Conservation (phyloP, 805 yeast genomes). For the Metschnikowia baotianmanensis region DNA sequence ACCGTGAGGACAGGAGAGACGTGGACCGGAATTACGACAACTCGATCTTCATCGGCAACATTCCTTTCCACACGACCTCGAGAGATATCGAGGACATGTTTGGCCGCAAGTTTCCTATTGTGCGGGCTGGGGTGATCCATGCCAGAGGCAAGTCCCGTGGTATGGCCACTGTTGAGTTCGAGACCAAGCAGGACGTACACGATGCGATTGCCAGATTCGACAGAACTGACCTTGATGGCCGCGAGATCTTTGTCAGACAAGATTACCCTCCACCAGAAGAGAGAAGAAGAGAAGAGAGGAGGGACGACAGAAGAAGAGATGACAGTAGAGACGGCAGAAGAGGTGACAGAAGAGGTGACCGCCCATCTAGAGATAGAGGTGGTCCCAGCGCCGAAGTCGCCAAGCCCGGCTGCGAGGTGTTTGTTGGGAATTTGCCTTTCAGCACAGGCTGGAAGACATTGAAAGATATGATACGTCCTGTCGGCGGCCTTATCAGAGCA, state of each 20-base stretch:
- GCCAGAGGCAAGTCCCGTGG: constrained; percentile 81
- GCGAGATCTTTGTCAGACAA: constrained; percentile 85
- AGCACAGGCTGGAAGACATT: constrained; percentile 80
- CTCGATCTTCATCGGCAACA: constrained; percentile 70
- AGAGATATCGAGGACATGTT: constrained; percentile 59
- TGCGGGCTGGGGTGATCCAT: constrained; percentile 80
- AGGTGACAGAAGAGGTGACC: constrained; percentile 19
- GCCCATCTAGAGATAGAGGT: constrained; percentile 13
- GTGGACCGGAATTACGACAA: constrained; percentile 52
- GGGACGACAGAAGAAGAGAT: constrained; percentile 13
- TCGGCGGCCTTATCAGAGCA: constrained; percentile 79
- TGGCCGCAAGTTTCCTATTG: constrained; percentile 47
- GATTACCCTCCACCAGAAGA: constrained; percentile 78
- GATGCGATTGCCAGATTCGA: constrained; percentile 70
- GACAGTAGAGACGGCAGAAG: constrained; percentile 16
- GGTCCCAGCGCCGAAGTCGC: constrained; percentile 18
- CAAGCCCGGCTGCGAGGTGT: constrained; percentile 55
- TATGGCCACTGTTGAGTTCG: constrained; percentile 88
- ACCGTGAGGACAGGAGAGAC: constrained; percentile 15
- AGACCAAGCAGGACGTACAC: constrained; percentile 59
- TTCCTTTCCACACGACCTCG: constrained; percentile 63
- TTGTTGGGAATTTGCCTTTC: constrained; percentile 80
- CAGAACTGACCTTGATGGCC: constrained; percentile 62
- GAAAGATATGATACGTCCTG: constrained; percentile 76
- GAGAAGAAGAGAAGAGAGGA: constrained; percentile 25